phyloP scores from a whole-genome alignment of 1,139 yeast species.

The Eremothecium cymbalariae region DNA sequence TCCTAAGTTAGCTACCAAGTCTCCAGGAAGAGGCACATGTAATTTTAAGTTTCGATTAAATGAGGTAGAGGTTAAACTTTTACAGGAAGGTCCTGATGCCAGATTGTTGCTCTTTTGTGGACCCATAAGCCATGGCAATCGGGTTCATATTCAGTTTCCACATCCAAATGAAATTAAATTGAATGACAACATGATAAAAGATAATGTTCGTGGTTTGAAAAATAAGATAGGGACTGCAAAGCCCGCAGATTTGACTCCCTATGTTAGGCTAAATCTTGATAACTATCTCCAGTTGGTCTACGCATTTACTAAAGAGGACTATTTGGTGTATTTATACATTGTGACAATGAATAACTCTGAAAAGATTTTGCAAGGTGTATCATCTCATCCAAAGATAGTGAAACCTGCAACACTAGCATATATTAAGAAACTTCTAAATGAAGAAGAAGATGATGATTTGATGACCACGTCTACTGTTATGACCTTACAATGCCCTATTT shows the following conservation, averaged over 20 bases:
- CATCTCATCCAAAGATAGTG: conserved; percentile 41
- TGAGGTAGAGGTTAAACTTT: conserved; percentile 34
- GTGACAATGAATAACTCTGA: conserved; percentile 43
- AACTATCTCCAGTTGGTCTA: conserved; percentile 46
- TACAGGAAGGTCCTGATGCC: conserved; percentile 29
- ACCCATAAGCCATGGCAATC: conserved; percentile 27
- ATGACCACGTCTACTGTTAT: conserved; percentile 49
- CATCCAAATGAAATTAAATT: conserved; percentile 48
- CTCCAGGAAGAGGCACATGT: conserved; percentile 39
- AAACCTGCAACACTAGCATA: conserved; percentile 40
- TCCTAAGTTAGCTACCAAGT: conserved; percentile 37
- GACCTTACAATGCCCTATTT: conserved; percentile 56
- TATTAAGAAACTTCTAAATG: conserved; percentile 34
- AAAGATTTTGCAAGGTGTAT: conserved; percentile 29
- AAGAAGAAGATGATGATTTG: conserved; percentile 50
- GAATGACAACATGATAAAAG: conserved; percentile 41
- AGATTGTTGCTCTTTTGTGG: conserved; percentile 46
- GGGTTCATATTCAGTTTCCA: conserved; percentile 48
- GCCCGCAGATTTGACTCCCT: conserved; percentile 55
- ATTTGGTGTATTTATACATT: conserved; percentile 43
- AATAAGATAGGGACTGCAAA: conserved; percentile 54
- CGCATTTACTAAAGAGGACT: conserved; percentile 43
- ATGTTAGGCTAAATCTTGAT: conserved; percentile 30
- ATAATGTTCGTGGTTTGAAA: conserved; percentile 52
- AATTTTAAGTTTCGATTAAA: conserved; percentile 36